Conservation (phyloP, 257 asterid genomes). For the Capsicum pubescens region DNA sequence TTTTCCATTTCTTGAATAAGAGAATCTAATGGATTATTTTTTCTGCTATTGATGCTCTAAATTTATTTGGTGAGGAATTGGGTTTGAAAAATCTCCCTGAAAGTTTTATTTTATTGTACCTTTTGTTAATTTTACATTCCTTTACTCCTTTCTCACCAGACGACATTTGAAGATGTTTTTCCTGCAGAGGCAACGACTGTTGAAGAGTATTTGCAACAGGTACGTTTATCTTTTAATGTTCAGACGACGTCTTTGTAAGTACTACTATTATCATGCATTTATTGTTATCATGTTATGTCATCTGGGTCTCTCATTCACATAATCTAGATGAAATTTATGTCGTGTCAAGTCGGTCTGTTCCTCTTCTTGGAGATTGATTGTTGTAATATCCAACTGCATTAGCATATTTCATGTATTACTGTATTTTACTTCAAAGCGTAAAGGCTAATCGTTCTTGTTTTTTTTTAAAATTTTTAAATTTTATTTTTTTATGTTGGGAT, state of each 20-base stretch:
- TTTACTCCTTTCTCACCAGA: conserved; percentile 52
- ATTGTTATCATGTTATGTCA: background rate
- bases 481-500: conserved; percentile 15
- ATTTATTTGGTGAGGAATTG: conserved; percentile 18
- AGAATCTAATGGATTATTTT: background rate
- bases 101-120: background rate
- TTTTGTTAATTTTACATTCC: conserved; percentile 12
- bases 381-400: background rate
- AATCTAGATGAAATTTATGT: background rate
- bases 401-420: background rate
- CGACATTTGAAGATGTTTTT: conserved; percentile 94
- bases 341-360: background rate
- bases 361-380: background rate
- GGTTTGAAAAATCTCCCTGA: conserved; percentile 6
- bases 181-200: conserved; percentile 96
- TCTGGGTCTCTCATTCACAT: background rate
- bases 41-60: background rate
- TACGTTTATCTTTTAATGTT: conserved; percentile 38
- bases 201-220: conserved; percentile 98
- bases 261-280: background rate
- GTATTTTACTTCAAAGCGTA: background rate
- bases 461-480: background rate
- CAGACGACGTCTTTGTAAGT: background rate
- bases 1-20: background rate
- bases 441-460: conserved; percentile 27